phyloP scores from a whole-genome alignment of 768 basidiomycete genomes.

The Rickenella mellea region DNA sequence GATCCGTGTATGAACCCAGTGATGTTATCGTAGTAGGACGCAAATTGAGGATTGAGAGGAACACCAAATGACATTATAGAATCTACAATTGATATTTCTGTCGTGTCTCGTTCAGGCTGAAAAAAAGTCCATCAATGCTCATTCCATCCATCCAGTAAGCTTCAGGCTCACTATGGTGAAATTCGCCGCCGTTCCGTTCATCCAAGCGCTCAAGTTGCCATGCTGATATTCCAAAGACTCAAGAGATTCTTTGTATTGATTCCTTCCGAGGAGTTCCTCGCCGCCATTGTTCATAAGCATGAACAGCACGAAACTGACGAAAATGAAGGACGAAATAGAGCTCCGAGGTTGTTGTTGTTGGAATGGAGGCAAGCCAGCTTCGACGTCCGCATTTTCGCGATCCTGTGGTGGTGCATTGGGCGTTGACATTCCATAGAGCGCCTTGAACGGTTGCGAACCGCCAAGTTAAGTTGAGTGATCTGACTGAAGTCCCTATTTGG shows the following conservation, averaged over 20 bases:
- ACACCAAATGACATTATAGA: conserved; percentile 36
- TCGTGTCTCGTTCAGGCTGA: conserved; percentile 38
- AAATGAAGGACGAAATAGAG: conserved; percentile 64
- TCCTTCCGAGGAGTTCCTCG: conserved; percentile 55
- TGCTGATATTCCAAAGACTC: conserved; percentile 46
- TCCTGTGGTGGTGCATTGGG: no score
- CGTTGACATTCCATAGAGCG: no score
- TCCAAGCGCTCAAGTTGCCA: conserved; percentile 69
- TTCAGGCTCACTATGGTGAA: conserved; percentile 56
- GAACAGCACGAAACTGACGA: conserved; percentile 67
- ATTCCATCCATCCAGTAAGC: background rate
- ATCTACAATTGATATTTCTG: conserved; percentile 37
- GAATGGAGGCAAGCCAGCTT: no score
- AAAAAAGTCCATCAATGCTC: conserved; percentile 4
- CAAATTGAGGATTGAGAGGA: conserved; percentile 30
- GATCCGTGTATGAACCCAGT: conserved; percentile 72
- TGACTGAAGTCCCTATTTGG: no score
- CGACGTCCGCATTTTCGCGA: conserved; percentile 9
- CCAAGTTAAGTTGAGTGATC: no score
- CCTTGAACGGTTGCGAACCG: no score
- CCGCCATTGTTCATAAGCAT: conserved; percentile 69
- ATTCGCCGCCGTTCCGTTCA: conserved; percentile 56
- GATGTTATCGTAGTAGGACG: conserved; percentile 65
- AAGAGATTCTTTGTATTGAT: conserved; percentile 60
- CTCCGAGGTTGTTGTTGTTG: no score